phyloP scores from a whole-genome alignment of 1,284 basidiomycete genomes.

The Quambalaria eucalypti region DNA sequence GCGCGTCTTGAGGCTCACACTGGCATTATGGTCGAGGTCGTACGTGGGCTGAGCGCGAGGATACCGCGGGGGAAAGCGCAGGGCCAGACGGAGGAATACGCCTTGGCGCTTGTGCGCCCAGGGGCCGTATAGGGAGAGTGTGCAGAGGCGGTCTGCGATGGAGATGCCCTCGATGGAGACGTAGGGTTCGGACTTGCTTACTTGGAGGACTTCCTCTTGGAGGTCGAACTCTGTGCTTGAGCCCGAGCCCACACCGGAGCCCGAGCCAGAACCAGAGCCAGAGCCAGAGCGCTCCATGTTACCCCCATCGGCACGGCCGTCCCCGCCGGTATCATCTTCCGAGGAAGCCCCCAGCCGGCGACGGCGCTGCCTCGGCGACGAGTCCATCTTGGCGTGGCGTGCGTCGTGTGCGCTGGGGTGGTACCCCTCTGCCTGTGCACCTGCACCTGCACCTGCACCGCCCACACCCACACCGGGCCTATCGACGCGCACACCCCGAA shows the following conservation, averaged over 20 bases:
- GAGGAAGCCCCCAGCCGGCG: neutral
- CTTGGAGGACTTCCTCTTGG: conserved; percentile 18
- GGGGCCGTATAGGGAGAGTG: conserved; percentile 36
- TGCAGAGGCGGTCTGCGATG: conserved; percentile 27
- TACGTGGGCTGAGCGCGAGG: conserved; percentile 28
- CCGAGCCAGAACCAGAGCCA: too few species aligned
- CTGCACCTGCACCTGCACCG: too few species aligned
- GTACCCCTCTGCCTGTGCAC: too few species aligned
- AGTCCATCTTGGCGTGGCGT: neutral
- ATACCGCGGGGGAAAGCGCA: conserved; percentile 33
- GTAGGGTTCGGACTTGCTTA: conserved; percentile 25
- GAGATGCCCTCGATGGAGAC: conserved; percentile 34
- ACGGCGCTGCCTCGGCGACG: conserved; percentile 1
- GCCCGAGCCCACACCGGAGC: too few species aligned
- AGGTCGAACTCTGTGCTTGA: conserved; percentile 14
- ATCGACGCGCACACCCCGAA: conserved; percentile 25
- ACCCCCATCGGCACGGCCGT: too few species aligned
- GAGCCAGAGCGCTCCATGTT: too few species aligned
- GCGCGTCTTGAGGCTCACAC: conserved; percentile 33
- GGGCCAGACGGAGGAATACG: conserved; percentile 30
- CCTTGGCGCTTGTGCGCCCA: conserved; percentile 25
- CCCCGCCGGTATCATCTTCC: too few species aligned
- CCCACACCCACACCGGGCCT: too few species aligned
- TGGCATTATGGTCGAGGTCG: conserved; percentile 39
- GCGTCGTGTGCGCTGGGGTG: too few species aligned